Base-by-base conservation (phyloP, 495 filamentous ascomycete genomes). In the Friedmanniomyces simplex region DNA sequence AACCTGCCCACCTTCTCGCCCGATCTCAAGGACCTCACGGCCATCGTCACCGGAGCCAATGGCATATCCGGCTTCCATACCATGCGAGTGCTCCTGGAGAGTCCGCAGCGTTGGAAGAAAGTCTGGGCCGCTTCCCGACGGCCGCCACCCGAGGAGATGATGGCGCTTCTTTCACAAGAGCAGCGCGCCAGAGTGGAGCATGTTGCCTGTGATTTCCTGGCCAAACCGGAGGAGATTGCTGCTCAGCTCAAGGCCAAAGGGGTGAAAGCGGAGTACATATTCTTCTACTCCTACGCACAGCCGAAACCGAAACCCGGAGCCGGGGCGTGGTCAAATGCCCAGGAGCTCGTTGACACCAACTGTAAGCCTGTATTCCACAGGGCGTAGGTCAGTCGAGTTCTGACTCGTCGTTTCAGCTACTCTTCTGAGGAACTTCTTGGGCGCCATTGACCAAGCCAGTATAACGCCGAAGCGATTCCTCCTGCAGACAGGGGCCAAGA, bases 201-300 rank as follows among this genome's bases (percentile, higher is more conserved):
- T 57, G 63, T 81, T 16, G 59, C 72, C 1, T 59, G 71, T 3
- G 77, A 81, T 58, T 77, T 80, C 36, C 57, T 79, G 2, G 61
- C 65, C 14, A 53, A 63, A 7, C 65, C 72, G 0, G 34, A 72
- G 8, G 69, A 72, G 45, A 73, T 78, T 54, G 67, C 71, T 0
- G 50, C 61, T 14, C 49, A 59, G 12, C 50, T 77, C 30, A 66
- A 71, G 51, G 64, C 69, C 58, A 54, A 63, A 43, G 59, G 63
- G 14, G 59, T 72, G 18, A 64, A 61, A 39, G 69, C 63, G 25
- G 77, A 79, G 58, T 71, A 78, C 58, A 67, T 79, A 11, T 80
- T 80, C 66, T 82, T 79, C 68, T 76, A 74, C 46, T 71, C 72
- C 0, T 82, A 82, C 64, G 64, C 76, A 32, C 77, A 82, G 58